These are phyloP conservation scores for Drechslera avenae DNA, from an alignment of 2,329 filamentous ascomycete species.

Conservation along the genomic window DNA sequence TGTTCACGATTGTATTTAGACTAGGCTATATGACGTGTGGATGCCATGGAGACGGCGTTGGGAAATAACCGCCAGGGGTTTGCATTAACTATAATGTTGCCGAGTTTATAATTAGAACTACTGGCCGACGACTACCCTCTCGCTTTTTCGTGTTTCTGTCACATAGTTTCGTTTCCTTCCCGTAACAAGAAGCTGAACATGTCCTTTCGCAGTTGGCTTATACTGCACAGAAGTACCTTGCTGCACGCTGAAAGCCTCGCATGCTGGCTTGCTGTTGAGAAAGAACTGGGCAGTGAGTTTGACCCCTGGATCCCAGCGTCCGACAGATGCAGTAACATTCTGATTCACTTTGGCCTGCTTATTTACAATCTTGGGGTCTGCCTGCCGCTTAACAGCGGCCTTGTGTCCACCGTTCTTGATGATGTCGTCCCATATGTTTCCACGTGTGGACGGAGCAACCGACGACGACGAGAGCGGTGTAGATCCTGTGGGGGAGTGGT, in stretches of 20 bases:
- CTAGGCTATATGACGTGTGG: no score
- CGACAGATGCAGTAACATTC: constrained; percentile 26
- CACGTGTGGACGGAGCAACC: constrained; percentile 28
- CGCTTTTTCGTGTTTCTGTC: constrained; percentile 30
- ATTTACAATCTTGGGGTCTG: constrained; percentile 26
- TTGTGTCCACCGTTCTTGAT: constrained; percentile 39
- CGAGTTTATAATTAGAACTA: no score
- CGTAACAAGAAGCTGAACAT: constrained; percentile 21
- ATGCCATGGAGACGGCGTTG: no score
- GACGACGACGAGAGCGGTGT: constrained; percentile 31
- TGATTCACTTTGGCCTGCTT: constrained; percentile 11
- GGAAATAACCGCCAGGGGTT: no score
- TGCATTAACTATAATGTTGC: no score
- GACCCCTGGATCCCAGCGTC: constrained; percentile 48
- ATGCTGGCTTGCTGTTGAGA: constrained; percentile 30
- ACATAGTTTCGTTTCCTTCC: constrained; percentile 30
- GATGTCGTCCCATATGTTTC: constrained; percentile 46
- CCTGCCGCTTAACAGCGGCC: constrained; percentile 43
- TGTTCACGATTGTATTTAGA: no score
- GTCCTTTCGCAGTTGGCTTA: constrained; percentile 13
- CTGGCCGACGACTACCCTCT: constrained; percentile 8
- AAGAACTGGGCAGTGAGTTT: constrained; percentile 43
- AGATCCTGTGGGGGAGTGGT: constrained; percentile 41
- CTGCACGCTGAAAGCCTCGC: constrained; percentile 30
- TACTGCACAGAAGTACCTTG: constrained; percentile 29